Evolutionary conservation across 202 grass and related monocot genomes (phyloP).

Genomic region (Setaria viridis): DNA sequence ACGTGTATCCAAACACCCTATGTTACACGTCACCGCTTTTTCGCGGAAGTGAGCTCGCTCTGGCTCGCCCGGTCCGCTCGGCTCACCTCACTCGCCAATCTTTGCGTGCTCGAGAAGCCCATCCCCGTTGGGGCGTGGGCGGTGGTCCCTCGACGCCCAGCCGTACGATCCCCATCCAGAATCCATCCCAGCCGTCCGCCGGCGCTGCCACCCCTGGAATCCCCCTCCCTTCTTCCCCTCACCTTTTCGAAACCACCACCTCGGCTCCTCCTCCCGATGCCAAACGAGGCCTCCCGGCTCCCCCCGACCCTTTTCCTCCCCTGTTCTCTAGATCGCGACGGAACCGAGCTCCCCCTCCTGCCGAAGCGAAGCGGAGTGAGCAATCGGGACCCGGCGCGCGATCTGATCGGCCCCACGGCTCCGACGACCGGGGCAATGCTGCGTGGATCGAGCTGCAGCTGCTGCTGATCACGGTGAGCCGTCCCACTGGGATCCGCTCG

Average conservation of each 20-base stretch:
- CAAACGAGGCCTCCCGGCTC: background rate
- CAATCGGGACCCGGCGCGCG: background rate
- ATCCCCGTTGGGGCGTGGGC: background rate
- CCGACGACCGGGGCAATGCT: conserved; percentile 41
- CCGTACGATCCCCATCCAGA: conserved; percentile 46
- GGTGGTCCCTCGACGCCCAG: background rate
- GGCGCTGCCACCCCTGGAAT: background rate
- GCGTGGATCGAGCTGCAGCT: conserved; percentile 22
- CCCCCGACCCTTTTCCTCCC: background rate
- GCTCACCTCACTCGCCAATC: conserved; percentile 18
- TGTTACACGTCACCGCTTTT: conserved; percentile 1
- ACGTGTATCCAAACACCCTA: too few relatives aligned
- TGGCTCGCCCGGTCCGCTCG: background rate
- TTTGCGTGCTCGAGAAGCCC: conserved; percentile 50
- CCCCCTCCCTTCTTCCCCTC: background rate
- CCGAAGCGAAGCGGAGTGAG: conserved; percentile 25
- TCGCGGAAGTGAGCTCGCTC: background rate
- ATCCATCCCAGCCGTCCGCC: conserved; percentile 19
- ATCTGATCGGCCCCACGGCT: background rate
- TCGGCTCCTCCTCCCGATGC: conserved; percentile 4
- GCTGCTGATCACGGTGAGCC: conserved; percentile 51
- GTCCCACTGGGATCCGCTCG: conserved; percentile 37
- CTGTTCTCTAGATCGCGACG: conserved; percentile 47
- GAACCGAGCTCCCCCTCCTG: background rate
- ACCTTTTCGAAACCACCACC: conserved; percentile 45